Evolutionary conservation across 345 rosid genomes (phyloP), one percentile per base, ranked within the genome.

Genomic region (Melaleuca quinquenervia): DNA sequence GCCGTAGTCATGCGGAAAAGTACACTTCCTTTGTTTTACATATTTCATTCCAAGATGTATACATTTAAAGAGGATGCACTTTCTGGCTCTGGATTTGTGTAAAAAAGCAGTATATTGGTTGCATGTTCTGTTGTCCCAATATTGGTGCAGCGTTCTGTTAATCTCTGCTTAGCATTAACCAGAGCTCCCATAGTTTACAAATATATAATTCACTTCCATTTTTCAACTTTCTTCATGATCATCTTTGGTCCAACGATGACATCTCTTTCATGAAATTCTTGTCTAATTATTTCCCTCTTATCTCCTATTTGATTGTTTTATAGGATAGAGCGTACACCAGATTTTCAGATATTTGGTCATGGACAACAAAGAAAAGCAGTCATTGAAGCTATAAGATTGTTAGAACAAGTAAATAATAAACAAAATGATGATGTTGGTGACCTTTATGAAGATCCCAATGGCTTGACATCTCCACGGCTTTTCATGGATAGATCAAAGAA

Each of bases 361-460:
- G 96, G 98, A 85, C 99, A 95, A 88, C 98, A 96, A 90, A 94
- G 99, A 90, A 92, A 96, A 92, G 98, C 98, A 90, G 91, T 95
- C 82, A 94, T 95, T 89, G 99, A 96, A 92, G 99, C 99, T 29
- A 87, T 93, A 88, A 93, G 99, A 85, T 84, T 96, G 87, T 87
- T 90, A 49, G 97, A 93, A 86, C 92, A 91, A 82, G 98, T 90
- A 90, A 95, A 92, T 50, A 86, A 87, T 84, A 87, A 82, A 82
- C 87, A 82, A 60, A 88, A 86, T 82, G 60, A 85, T 9, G 89
- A 83, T 78, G 88, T 88, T 83, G 87, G 90, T 87, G 91, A 92
- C 84, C 82, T 64, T 87, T 88, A 50, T 87, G 92, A 92, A 88
- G 90, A 85, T 84, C 88, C 87, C 45, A 87, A 52, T 86, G 92